Evolutionary conservation across 495 filamentous ascomycete genomes (phyloP), one percentile per base, ranked within the genome.

Genomic region (Arthonia radiata): DNA sequence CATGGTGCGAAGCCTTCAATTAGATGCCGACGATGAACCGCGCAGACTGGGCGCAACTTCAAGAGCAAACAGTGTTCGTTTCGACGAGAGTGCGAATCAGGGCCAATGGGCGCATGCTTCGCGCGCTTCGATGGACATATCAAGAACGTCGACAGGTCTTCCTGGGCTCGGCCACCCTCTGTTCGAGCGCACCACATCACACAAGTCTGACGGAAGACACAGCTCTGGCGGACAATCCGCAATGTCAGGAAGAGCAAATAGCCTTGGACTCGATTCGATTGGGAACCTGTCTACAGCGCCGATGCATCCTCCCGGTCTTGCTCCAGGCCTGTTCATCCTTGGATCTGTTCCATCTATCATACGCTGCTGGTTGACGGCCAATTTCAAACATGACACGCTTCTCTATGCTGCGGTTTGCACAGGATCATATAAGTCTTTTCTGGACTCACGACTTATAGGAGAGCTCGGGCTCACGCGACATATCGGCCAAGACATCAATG

Each of bases 31-130:
- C 32, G 79, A 94, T 23, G 82, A 93, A 43, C 89, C 83, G 3
- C 61, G 89, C 31, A 64, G 89, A 30, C 33, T 46, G 15, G 86
- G 86, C 4, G 70, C 80, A 17, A 41, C 43, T 10, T 97, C 89
- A 16, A 61, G 86, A 35, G 86, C 86, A 13, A 94, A 94, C 40
- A 94, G 89, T 46, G 86, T 97, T 34, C 75, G 86, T n/a, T 97
- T 97, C 39, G 86, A 97, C 42, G 82, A 93, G 44, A 92, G 78
- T 41, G 83, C 89, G 2, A 65, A 90, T 31, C 82, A 91, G 35
- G 76, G 78, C 26, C 76, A 75, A 39, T 90, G 81, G 58, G 71
- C 71, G 18, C 79, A 83, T 33, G 66, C 70, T 23, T 71, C 66
- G 35, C 67, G 82, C 15, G 66, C 75, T 28, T 81, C 72, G 14